phyloP scores from a whole-genome alignment of 495 filamentous ascomycete species.

The Bryoglossum gracile region DNA sequence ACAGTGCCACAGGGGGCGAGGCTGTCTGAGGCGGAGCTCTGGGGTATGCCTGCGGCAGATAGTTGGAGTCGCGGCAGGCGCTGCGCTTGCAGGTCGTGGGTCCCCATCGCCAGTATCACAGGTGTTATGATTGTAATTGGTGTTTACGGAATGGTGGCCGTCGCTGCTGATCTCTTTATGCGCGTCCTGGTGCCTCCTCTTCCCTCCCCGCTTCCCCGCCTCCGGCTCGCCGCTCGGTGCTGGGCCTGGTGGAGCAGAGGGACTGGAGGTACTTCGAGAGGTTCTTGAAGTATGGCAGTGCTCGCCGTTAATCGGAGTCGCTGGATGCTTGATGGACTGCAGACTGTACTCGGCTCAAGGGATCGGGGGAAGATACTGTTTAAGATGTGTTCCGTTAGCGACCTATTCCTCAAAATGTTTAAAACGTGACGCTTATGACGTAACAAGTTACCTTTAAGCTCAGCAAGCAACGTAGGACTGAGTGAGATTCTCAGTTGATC shows the following conservation, averaged over 20 bases:
- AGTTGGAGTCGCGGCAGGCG: neutral
- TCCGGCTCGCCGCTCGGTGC: neutral
- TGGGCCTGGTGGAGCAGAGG: neutral
- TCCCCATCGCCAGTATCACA: neutral
- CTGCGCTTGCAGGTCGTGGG: neutral
- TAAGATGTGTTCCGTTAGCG: constrained; percentile 17
- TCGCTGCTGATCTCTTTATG: neutral
- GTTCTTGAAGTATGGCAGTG: neutral
- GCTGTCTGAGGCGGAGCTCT: neutral
- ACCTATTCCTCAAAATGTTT: constrained; percentile 15
- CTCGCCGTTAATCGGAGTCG: constrained; percentile 8
- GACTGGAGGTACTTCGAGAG: neutral
- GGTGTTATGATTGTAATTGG: neutral
- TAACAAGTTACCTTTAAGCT: constrained; percentile 11
- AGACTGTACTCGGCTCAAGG: constrained; percentile 12
- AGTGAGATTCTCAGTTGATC: constrained; percentile 20
- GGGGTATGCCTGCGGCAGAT: neutral
- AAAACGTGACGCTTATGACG: constrained; percentile 10
- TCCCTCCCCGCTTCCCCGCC: neutral
- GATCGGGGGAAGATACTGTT: constrained; percentile 13
- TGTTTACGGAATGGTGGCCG: neutral
- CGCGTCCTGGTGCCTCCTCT: neutral
- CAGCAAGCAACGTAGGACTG: constrained; percentile 13
- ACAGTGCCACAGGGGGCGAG: neutral
- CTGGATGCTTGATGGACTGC: constrained; percentile 12